Conservation (phyloP, 1,284 basidiomycete genomes). For the Moesziomyces globuligerus region DNA sequence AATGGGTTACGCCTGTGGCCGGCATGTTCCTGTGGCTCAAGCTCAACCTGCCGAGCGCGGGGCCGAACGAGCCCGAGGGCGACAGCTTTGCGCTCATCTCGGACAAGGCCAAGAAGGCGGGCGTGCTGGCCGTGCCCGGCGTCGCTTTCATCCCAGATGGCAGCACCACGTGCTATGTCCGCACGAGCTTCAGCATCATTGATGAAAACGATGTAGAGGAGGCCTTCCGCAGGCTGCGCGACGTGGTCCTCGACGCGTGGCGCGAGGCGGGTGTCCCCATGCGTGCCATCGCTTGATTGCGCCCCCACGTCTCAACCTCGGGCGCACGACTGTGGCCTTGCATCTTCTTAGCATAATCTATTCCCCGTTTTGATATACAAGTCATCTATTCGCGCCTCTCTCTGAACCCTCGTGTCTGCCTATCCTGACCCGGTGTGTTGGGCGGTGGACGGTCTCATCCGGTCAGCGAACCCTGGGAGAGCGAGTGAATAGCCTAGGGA, state of each 20-base stretch:
- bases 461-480: too few relatives aligned
- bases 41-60: constrained; percentile 59
- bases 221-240: constrained; percentile 53
- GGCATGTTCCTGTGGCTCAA: constrained; percentile 72
- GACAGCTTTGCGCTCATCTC: constrained; percentile 83
- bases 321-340: too few relatives aligned
- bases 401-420: too few relatives aligned
- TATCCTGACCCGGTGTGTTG: too few relatives aligned
- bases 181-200: constrained; percentile 62
- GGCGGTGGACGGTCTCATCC: not conserved
- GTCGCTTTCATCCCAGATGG: constrained; percentile 70
- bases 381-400: too few relatives aligned
- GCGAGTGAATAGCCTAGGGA: too few relatives aligned
- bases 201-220: constrained; percentile 55
- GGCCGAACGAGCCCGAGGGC: constrained; percentile 63
- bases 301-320: not conserved
- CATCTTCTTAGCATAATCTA: too few relatives aligned
- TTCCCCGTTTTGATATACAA: too few relatives aligned
- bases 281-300: constrained; percentile 5
- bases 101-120: constrained; percentile 80
- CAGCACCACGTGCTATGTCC: constrained; percentile 55
- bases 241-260: constrained; percentile 58
- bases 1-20: constrained; percentile 83
- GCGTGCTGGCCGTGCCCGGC: constrained; percentile 84
- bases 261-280: constrained; percentile 45